phyloP scores from a whole-genome alignment of 192 early-diverging fungal species.

The Coemansia sp. region DNA sequence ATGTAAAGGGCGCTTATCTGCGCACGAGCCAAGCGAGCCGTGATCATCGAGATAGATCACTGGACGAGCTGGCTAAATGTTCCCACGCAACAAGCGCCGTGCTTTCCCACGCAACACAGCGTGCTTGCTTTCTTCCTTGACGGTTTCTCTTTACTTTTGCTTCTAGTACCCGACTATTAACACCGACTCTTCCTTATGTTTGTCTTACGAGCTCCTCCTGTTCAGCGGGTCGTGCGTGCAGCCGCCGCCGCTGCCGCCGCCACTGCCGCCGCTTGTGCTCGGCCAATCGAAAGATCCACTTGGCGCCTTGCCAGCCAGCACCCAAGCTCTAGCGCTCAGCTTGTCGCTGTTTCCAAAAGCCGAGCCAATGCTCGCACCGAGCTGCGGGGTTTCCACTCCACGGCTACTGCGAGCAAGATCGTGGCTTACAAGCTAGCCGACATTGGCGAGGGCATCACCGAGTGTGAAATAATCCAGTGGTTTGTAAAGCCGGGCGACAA shows the following conservation, averaged over 20 bases:
- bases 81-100: background rate
- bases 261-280: background rate
- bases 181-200: background rate
- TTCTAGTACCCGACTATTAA: background rate
- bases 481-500: slow-evolving; percentile 90
- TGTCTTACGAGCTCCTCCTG: background rate
- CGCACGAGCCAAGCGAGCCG: background rate
- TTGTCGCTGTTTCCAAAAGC: background rate
- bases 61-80: background rate
- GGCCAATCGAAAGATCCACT: background rate
- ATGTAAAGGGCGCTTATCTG: background rate
- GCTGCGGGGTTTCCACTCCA: slow-evolving; percentile 56
- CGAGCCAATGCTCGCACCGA: background rate
- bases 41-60: background rate
- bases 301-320: background rate
- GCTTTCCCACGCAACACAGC: background rate
- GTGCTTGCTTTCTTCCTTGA: background rate
- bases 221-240: background rate
- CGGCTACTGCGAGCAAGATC: slow-evolving; percentile 36
- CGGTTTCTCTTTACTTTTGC: background rate
- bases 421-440: slow-evolving; percentile 89
- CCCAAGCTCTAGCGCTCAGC: background rate
- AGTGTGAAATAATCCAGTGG: slow-evolving; percentile 98
- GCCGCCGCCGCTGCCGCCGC: no score
- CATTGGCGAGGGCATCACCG: slow-evolving; percentile 98